Base-by-base conservation (phyloP, 129 eudicot genomes). In the Tagetes patula region DNA sequence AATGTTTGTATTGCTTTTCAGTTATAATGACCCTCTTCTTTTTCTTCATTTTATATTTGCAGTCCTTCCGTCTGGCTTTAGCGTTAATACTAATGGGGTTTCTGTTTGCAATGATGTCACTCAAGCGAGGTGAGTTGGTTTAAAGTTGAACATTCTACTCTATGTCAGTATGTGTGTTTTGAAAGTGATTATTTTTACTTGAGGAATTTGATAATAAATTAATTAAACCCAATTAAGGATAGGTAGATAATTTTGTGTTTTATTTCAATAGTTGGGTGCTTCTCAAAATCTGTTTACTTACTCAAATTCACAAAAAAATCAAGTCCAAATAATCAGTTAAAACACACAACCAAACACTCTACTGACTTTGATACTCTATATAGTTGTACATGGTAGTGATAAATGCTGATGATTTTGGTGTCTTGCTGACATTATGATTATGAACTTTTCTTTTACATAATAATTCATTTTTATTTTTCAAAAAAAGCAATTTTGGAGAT, bases 1-100 rank as follows among this genome's bases (percentile, higher is more conserved):
- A 42, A 32, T 68, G 50, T 8, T 48, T 45, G 7, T 59, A 39
- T 77, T 67, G 30, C 39, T 74, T 73, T 73, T 27, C 32, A 46
- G 56, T 38, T 49, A 42, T 72, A 46, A 33, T 31, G n/a, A 58
- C 43, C 66, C 34, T 65, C 1, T 66, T 66, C 5, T 49, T 64
- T 41, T 41, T 46, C 39, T 0, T 12, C 2, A 7, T 47, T 47
- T 47, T 11, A 2, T 49, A 5, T 14, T 54, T 84, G 85, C 87
- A 93, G 98, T 82, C 90, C 34, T 88, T 93, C 79, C 96, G 84
- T n/a, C 53, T 90, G 80, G 98, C 96, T 54, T 77, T 90, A 40
- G 81, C 78, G 5, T 77, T 87, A 54, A 79, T 87, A 65, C 30
- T 84, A 69, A 53, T 69, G 73, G 98, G 96, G 34, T 81, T 93